A percentile compares a stretch with the other conserved stretches of the same genome.
Conservation (phyloP, 345 rosid species). For the Pistacia atlantica region DNA sequence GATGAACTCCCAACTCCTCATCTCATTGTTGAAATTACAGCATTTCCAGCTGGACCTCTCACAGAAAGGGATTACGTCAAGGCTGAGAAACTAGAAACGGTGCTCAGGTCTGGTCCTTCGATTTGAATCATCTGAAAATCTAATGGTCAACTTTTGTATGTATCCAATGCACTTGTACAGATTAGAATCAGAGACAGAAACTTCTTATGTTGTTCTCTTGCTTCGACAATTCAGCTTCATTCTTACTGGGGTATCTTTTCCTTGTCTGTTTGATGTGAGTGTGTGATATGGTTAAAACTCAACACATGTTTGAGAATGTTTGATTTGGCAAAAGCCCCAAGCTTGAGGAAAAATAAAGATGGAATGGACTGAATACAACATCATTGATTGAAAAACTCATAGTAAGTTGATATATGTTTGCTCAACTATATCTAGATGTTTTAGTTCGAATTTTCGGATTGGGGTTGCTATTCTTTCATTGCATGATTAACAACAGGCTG, state of each 20-base stretch:
- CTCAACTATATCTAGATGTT: too few species aligned
- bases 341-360: not conserved
- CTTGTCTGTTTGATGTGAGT: not conserved
- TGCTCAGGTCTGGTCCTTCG: constrained; percentile 78
- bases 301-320: not conserved
- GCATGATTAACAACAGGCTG: not conserved
- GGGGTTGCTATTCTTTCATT: not conserved
- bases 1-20: constrained; percentile 98
- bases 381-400: not conserved
- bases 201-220: constrained; percentile 10
- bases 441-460: too few species aligned
- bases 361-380: not conserved
- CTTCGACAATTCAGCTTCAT: not conserved
- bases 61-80: constrained; percentile 74
- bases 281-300: not conserved
- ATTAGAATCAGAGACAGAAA: constrained; percentile 17
- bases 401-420: too few species aligned
- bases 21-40: constrained; percentile 72
- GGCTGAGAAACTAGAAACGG: constrained; percentile 90
- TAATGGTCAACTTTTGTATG: constrained; percentile 10
- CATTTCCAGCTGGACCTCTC: constrained; percentile 89
- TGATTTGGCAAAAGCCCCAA: not conserved
- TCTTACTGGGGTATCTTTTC: not conserved
- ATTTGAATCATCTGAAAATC: constrained; percentile 35
- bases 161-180: constrained; percentile 47